A percentile compares a stretch with the other conserved stretches of the same genome.
These are phyloP conservation scores for Stachybotrys elegans DNA, from an alignment of 2,329 filamentous ascomycete genomes.

Conservation along the genomic window DNA sequence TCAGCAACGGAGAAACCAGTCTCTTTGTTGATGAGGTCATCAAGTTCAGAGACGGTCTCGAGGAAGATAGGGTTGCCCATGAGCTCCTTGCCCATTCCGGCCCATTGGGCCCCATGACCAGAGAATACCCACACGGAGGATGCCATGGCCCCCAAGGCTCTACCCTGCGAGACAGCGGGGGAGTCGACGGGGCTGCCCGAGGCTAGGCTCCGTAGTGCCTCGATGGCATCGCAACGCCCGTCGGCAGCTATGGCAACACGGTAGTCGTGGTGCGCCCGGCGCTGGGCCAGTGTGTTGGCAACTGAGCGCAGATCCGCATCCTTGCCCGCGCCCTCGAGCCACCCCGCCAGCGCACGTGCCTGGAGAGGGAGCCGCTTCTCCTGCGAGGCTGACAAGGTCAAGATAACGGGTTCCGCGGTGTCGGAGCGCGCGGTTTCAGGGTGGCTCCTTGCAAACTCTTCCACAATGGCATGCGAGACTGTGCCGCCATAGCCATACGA, in stretches of 20 bases:
- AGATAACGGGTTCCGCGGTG: neutral
- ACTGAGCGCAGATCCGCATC: neutral
- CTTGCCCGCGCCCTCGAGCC: neutral
- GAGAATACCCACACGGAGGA: slow-evolving; percentile 3
- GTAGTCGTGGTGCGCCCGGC: slow-evolving; percentile 3
- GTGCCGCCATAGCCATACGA: slow-evolving; percentile 8
- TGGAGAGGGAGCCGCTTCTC: slow-evolving; percentile 1
- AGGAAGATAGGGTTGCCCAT: slow-evolving; percentile 3
- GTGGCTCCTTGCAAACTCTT: neutral
- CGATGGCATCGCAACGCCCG: neutral
- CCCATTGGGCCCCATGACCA: slow-evolving; percentile 3
- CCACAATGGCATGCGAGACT: slow-evolving; percentile 7
- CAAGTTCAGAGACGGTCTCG: slow-evolving; percentile 1
- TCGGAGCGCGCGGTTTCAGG: neutral
- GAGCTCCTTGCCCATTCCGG: slow-evolving; percentile 2
- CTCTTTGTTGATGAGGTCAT: slow-evolving; percentile 5
- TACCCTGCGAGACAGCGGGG: neutral
- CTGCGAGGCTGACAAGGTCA: neutral
- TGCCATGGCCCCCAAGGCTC: neutral
- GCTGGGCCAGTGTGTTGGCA: slow-evolving; percentile 3
- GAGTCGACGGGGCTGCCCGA: neutral
- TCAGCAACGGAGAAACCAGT: slow-evolving; percentile 2
- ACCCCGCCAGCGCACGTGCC: neutral
- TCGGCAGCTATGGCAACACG: neutral
- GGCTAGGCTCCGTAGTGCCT: neutral